Conservation (phyloP, 495 filamentous ascomycete genomes). For the Pseudomonodictys pantanalensis region DNA sequence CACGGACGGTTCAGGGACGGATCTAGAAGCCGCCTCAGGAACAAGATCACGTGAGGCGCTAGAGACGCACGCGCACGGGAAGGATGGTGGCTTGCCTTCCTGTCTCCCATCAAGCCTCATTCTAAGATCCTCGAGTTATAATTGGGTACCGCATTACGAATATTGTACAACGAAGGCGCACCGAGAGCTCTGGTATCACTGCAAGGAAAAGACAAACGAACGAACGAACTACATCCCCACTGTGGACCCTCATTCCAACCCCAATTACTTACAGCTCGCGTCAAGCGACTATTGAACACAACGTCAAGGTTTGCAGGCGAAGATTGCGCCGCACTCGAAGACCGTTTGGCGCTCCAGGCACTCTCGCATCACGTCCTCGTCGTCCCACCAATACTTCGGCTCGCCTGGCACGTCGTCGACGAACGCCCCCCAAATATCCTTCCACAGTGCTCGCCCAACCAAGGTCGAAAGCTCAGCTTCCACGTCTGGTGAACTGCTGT, state of each 20-base stretch:
- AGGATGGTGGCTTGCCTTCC: too few species aligned
- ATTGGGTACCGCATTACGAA: too few species aligned
- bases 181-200: too few species aligned
- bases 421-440: slow-evolving; percentile 36
- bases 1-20: slow-evolving; percentile 12
- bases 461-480: slow-evolving; percentile 30
- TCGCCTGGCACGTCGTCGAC: slow-evolving; percentile 28
- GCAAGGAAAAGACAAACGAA: too few species aligned
- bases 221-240: too few species aligned
- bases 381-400: slow-evolving; percentile 34
- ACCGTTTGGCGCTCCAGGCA: slow-evolving; percentile 29
- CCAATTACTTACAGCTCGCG: too few species aligned
- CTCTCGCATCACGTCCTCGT: slow-evolving; percentile 31
- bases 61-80: too few species aligned
- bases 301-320: slow-evolving; percentile 26
- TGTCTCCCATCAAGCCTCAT: too few species aligned
- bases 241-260: too few species aligned
- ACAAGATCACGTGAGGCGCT: not conserved
- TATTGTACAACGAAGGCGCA: too few species aligned
- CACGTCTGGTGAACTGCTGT: not conserved
- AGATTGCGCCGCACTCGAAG: slow-evolving; percentile 30
- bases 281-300: too few species aligned
- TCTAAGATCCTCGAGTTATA: too few species aligned
- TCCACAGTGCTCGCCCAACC: slow-evolving; percentile 36
- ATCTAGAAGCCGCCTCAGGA: not conserved